Evolutionary conservation across 2,329 filamentous ascomycete species (phyloP).

Genomic region (Calcarisporium arbuscula): DNA sequence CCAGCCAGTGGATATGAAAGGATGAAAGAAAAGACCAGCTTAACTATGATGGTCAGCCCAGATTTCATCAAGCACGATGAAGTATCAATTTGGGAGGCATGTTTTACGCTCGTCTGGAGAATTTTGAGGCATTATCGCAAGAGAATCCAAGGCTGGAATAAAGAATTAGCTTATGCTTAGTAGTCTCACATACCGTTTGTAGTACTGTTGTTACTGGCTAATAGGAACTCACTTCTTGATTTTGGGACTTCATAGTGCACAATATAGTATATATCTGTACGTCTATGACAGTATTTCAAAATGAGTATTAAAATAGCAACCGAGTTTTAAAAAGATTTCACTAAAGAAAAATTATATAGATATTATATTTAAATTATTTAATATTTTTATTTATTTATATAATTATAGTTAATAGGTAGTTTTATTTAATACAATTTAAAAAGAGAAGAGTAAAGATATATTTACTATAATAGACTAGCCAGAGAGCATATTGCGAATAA

Average conservation of each 20-base stretch:
- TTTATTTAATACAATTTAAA: neutral
- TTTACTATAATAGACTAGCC: neutral
- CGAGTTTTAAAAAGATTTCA: neutral
- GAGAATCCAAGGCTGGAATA: conserved; percentile 25
- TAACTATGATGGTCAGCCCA: conserved; percentile 54
- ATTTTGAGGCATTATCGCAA: conserved; percentile 24
- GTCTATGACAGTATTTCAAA: neutral
- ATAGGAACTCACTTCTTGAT: too few relatives aligned
- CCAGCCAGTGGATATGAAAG: conserved; percentile 88
- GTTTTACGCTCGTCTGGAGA: conserved; percentile 32
- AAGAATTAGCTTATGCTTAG: neutral
- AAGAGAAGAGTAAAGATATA: neutral
- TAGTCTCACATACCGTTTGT: neutral
- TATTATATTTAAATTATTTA: neutral
- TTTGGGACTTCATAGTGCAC: neutral
- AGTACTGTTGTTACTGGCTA: neutral
- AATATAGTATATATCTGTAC: neutral
- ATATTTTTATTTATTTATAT: neutral
- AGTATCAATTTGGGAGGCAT: conserved; percentile 1
- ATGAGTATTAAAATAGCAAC: neutral
- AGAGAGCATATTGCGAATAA: too few relatives aligned
- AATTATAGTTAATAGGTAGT: neutral
- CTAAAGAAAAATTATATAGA: neutral
- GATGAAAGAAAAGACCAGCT: conserved; percentile 85
- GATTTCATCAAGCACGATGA: neutral